phyloP scores from a whole-genome alignment of 352 stramenopile species.

The Globisporangium apiculatum region DNA sequence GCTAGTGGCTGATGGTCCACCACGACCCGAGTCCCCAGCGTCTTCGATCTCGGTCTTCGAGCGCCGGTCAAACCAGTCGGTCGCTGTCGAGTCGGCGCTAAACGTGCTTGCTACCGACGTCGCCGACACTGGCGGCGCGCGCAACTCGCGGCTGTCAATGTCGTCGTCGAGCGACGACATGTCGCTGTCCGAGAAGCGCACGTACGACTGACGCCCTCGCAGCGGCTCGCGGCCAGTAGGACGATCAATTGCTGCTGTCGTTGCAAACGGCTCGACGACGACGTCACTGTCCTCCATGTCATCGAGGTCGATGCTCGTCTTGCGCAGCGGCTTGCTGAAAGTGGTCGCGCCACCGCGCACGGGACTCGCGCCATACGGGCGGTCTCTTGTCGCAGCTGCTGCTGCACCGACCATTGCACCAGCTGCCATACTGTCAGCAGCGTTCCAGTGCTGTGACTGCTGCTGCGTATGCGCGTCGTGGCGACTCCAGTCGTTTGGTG shows the following conservation, averaged over 20 bases:
- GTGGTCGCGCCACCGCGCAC: slow-evolving; percentile 2
- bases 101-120: slow-evolving; percentile 38
- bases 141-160: slow-evolving; percentile 10
- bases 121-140: slow-evolving; percentile 29
- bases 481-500: slow-evolving; percentile 2
- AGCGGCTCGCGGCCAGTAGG: background rate
- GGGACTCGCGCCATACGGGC: background rate
- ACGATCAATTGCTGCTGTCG: slow-evolving; percentile 6
- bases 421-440: background rate
- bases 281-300: slow-evolving; percentile 26
- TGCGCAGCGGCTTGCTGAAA: slow-evolving; percentile 11
- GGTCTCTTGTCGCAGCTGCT: background rate
- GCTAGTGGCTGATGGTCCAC: background rate
- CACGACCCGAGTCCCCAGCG: slow-evolving; percentile 4
- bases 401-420: background rate
- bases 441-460: no score
- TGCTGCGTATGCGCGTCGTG: slow-evolving; percentile 8
- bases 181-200: slow-evolving; percentile 16
- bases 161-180: slow-evolving; percentile 14
- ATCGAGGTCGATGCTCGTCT: slow-evolving; percentile 29
- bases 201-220: slow-evolving; percentile 10
- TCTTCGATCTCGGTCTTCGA: slow-evolving; percentile 42
- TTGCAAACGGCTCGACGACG: slow-evolving; percentile 11
- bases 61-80: slow-evolving; percentile 31
- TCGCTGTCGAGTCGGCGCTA: slow-evolving; percentile 26